These are phyloP conservation scores for Pseudevernia furfuracea DNA, from an alignment of 495 filamentous ascomycete species.

Conservation along the genomic window DNA sequence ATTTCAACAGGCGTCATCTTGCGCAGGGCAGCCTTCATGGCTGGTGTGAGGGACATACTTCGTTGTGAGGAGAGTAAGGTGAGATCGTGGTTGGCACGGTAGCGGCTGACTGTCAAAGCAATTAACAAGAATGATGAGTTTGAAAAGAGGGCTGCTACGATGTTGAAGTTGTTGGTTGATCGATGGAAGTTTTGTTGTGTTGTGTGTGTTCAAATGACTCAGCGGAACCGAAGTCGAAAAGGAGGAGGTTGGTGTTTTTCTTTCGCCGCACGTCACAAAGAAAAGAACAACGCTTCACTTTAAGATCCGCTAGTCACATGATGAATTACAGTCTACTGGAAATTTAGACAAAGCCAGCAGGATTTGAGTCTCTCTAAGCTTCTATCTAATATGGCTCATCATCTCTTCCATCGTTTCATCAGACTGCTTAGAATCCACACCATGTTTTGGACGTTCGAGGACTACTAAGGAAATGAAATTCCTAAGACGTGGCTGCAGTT, in stretches of 20 bases:
- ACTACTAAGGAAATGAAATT: neutral
- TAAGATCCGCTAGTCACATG: neutral
- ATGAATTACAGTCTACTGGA: neutral
- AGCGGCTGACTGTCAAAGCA: neutral
- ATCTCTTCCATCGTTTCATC: neutral
- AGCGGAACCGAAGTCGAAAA: conserved; percentile 5
- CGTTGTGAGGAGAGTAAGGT: neutral
- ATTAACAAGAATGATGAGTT: neutral
- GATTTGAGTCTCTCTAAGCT: neutral
- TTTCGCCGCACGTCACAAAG: conserved; percentile 10
- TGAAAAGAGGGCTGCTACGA: neutral
- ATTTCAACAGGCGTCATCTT: neutral
- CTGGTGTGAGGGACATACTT: conserved; percentile 5
- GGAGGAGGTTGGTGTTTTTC: conserved; percentile 13
- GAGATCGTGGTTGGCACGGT: neutral
- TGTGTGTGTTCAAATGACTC: neutral
- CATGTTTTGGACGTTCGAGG: neutral
- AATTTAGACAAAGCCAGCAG: neutral
- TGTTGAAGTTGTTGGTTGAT: neutral
- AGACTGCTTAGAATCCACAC: neutral
- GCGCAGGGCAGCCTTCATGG: neutral
- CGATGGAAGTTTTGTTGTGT: neutral
- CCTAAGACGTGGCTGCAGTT: neutral
- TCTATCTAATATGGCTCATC: neutral
- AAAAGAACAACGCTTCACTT: conserved; percentile 8